Evolutionary conservation across 176 grass and related monocot species (phyloP), one percentile per base, ranked within the genome.

Genomic region (Typha latifolia): DNA sequence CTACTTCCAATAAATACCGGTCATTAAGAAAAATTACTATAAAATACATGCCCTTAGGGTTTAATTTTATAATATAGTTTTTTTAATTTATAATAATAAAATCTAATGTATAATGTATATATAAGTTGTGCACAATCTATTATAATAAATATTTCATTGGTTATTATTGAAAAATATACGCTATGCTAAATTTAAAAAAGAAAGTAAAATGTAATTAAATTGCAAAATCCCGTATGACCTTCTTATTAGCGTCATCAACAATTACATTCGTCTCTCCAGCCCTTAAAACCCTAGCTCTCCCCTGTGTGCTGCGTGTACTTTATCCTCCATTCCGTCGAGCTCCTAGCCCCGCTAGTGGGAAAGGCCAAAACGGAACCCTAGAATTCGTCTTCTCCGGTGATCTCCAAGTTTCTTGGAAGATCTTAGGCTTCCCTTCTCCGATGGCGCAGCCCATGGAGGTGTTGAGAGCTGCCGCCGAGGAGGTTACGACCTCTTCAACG

Each of bases 401-500:
- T 34, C 50, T 29, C 5, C 15, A 29, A 49, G 32, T 14, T 52
- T 61, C 22, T 55, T 12, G n/a, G 12, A 12, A 66, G 23, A 21
- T 48, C 26, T 31, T 15, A 14, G 4, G 55, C 49, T 61, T 62
- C 43, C 62, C 63, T 26, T 29, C 22, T 59, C 82, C 68, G 79
- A 73, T 66, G n/a, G 78, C 72, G 68, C 84, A 79, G 62, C 70
- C 80, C 62, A 75, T 76, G 82, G 71, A 91, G 62, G 77, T 64
- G 67, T 66, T 89, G 65, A 79, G 85, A 69, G 78, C 80, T 66
- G 93, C 93, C 51, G 69, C 78, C 3, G 72, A 73, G 47, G 93
- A 86, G 85, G 82, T 89, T 23, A 86, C 93, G 10, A 84, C 82
- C 62, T 79, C 85, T 15, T 92, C 93, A 4, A 85, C 64, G 13